Base-by-base conservation (phyloP, 208 protist genomes). In the Acanthamoeba polyphaga region DNA sequence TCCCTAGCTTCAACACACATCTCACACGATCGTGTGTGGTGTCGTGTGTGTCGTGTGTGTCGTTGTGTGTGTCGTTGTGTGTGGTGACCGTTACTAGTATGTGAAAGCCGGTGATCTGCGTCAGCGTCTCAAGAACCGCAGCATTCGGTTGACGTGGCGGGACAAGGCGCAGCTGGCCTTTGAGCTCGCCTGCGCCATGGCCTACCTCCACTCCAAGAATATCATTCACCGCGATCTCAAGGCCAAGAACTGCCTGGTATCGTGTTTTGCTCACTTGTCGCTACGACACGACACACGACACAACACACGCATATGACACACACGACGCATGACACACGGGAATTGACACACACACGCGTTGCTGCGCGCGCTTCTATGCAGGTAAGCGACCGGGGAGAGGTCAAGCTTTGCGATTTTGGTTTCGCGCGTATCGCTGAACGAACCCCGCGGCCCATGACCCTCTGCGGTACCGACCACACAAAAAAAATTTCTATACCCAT, bases 371-470 rank as follows among this genome's bases (percentile, higher is more conserved):
- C 8, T 82, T 5, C 0, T 19, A 46, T 51, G 46, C n/a, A 89
- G 82, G 82, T 91, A 19, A 51, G 3, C 85, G 60, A 64, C 19
- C 29, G 43, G 19, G 51, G 51, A 72, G 34, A 91, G 34, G 55
- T 91, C n/a, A 91, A 91, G 85, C 85, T 91, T 24, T 91, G 85
- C 58, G 85, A 91, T 27, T 91, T 91, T 49, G 85, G 85, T 72
- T 91, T 91, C 60, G 85, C 85, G 22, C 51, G 85, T 24, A 91
- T 72, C 32, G 85, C 85, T 29, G 85, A 91, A 70, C 60, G 60
- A 51, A 51, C 85, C 8, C 85, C 58, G 13, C 85, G 85, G 29
- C 85, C 85, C n/a, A 91, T 91, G 85, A 91, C 85, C 1, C 85
- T 91, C 43, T 91, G 85, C 43, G 85, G 85, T 91, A 51, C 58